Evolutionary conservation across 495 filamentous ascomycete species (phyloP), one percentile per base, ranked within the genome.

Genomic region (Penicillium daleae): DNA sequence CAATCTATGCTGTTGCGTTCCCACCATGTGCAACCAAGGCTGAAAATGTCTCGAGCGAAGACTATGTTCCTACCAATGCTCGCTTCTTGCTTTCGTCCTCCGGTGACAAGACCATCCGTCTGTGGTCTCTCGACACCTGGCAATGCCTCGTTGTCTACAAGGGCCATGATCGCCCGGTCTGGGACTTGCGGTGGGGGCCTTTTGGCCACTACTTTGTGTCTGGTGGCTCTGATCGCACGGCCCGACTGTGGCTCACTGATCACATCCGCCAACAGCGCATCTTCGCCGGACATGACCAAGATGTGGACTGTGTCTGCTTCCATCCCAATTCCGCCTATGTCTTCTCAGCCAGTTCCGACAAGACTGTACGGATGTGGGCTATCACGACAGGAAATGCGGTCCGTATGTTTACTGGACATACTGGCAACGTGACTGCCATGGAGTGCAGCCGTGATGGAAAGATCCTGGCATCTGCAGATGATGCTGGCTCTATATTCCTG

Each of bases 281-380:
- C 46, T 90, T 97, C 68, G 89, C 90, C 13, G 96, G 96, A 5
- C 95, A 99, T 72, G 92, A 98, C 59, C 89, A 90, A 37, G 87
- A 90, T 67, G 91, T 97, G 26, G 94, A 95, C 64, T 85, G 85
- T 42, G 80, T 98, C 22, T 84, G 87, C 17, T 99, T 93, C 83
- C 95, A 99, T 68, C 93, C 94, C 2, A 99, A 98, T 72, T 90
- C 89, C 7, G 86, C 88, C 5, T 98, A 98, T 65, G 77, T 97
- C 52, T 97, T 98, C 77, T 97, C 95, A 2, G 92, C 89, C 0
- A 92, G 90, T 53, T 88, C 83, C 49, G 95, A 99, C 74, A 91
- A 91, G 76, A 93, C 92, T 0, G 91, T 97, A 22, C 88, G 95
- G 21, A 97, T 99, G 93, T 99, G 95, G 94, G 86, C 90, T n/a